phyloP scores from a whole-genome alignment of 2,329 filamentous ascomycete species.

The Cercospora zeae-maydis region DNA sequence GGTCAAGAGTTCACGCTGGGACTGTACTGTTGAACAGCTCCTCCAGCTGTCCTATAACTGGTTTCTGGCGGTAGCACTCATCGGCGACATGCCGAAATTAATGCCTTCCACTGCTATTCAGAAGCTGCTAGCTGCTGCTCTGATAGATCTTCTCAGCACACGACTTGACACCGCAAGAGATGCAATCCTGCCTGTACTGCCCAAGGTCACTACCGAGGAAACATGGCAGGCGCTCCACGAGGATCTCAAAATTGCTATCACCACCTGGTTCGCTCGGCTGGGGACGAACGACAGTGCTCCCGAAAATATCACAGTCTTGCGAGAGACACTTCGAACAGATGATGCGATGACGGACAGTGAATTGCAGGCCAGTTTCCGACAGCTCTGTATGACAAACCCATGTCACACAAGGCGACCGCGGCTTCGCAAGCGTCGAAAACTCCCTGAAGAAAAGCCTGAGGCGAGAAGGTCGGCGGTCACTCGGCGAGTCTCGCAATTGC shows the following conservation, averaged over 20 bases:
- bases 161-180: constrained; percentile 10
- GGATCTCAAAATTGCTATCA: constrained; percentile 28
- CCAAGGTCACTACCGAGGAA: constrained; percentile 9
- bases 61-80: constrained; percentile 15
- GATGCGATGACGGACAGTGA: constrained; percentile 29
- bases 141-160: constrained; percentile 17
- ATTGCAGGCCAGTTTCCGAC: constrained; percentile 19
- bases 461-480: not conserved
- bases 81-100: constrained; percentile 11
- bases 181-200: constrained; percentile 21
- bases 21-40: constrained; percentile 16
- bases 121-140: constrained; percentile 15
- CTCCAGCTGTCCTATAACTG: constrained; percentile 15
- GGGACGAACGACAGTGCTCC: constrained; percentile 18
- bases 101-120: constrained; percentile 16
- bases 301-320: constrained; percentile 15
- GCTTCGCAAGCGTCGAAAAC: constrained; percentile 22
- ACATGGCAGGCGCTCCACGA: constrained; percentile 24
- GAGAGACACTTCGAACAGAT: constrained; percentile 21
- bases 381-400: constrained; percentile 17
- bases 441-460: constrained; percentile 6
- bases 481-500: constrained; percentile 8
- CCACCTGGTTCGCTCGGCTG: constrained; percentile 26
- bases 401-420: constrained; percentile 4
- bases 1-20: constrained; percentile 24